phyloP scores from a whole-genome alignment of 495 filamentous ascomycete genomes.

The Penicillium lividum region DNA sequence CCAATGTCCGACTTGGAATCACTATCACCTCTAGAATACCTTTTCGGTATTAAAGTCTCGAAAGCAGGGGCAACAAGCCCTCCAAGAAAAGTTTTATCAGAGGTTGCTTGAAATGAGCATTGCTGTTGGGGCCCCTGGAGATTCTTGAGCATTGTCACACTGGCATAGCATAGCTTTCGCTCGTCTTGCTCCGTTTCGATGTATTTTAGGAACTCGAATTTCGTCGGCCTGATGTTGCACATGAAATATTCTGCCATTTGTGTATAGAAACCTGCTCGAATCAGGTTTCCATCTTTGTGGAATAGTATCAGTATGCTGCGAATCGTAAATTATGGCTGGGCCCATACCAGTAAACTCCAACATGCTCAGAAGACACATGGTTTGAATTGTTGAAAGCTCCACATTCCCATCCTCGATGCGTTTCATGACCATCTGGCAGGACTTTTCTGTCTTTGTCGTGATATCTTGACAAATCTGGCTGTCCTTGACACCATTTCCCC shows the following conservation, averaged over 20 bases:
- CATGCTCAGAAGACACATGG: conserved; percentile 41
- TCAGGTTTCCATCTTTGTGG: conserved; percentile 34
- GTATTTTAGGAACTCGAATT: conserved; percentile 21
- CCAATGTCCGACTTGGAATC: conserved; percentile 37
- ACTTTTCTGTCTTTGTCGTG: conserved; percentile 27
- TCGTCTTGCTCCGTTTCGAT: conserved; percentile 37
- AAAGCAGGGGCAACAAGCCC: neutral
- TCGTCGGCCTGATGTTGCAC: conserved; percentile 29
- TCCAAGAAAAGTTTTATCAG: neutral
- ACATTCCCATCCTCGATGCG: conserved; percentile 34
- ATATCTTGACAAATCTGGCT: conserved; percentile 18
- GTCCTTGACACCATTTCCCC: conserved; percentile 11
- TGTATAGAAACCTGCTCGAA: conserved; percentile 39
- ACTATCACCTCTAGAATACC: conserved; percentile 2
- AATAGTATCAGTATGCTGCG: neutral
- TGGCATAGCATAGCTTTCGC: conserved; percentile 38
- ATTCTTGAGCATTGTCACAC: conserved; percentile 39
- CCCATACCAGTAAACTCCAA: conserved; percentile 43
- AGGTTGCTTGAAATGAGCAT: conserved; percentile 4
- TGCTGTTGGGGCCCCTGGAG: conserved; percentile 32
- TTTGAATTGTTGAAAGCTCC: conserved; percentile 46
- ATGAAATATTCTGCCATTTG: conserved; percentile 40
- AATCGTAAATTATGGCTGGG: neutral
- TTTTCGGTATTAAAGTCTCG: conserved; percentile 7
- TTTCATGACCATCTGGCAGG: conserved; percentile 33